Evolutionary conservation across 768 basidiomycete species (phyloP).

Genomic region (Lactarius pseudohatsudake): DNA sequence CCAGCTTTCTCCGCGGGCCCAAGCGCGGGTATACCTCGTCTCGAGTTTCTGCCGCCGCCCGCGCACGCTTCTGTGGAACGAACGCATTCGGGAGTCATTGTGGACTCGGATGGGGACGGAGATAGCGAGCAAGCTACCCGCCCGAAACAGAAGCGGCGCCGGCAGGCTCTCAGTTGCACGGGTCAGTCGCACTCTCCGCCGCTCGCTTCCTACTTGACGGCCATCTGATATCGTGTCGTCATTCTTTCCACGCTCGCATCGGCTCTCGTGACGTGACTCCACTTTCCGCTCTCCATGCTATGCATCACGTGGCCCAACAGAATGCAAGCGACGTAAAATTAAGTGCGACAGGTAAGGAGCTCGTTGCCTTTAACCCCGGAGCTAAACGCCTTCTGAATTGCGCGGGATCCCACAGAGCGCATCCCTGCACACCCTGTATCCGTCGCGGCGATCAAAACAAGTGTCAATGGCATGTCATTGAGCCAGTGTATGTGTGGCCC

Average conservation of each 20-base stretch:
- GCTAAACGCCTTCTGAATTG: conserved; percentile 22
- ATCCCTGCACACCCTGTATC: conserved; percentile 80
- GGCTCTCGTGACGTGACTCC: conserved; percentile 32
- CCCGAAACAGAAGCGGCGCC: conserved; percentile 78
- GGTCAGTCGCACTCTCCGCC: conserved; percentile 47
- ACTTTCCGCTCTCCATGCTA: conserved; percentile 31
- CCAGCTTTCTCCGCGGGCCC: conserved; percentile 21
- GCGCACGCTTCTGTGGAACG: conserved; percentile 20
- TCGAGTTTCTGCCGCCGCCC: conserved; percentile 25
- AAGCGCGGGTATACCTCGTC: conserved; percentile 29
- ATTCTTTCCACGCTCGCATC: conserved; percentile 23
- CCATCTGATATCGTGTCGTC: conserved; percentile 31
- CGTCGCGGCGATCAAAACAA: conserved; percentile 77
- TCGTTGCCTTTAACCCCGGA: conserved; percentile 25
- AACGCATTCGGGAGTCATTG: conserved; percentile 41
- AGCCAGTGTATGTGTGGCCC: conserved; percentile 64
- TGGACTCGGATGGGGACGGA: conserved; percentile 55
- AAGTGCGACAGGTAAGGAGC: conserved; percentile 73
- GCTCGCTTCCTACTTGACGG: conserved; percentile 30
- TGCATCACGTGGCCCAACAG: conserved; percentile 40
- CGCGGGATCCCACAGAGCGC: conserved; percentile 49
- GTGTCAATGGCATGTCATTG: conserved; percentile 82
- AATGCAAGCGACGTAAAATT: conserved; percentile 86
- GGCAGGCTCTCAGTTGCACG: conserved; percentile 83
- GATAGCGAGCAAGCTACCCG: conserved; percentile 48